Evolutionary conservation across 2,329 filamentous ascomycete genomes (phyloP), one percentile per base, ranked within the genome.

Genomic region (Monascus ruber): DNA sequence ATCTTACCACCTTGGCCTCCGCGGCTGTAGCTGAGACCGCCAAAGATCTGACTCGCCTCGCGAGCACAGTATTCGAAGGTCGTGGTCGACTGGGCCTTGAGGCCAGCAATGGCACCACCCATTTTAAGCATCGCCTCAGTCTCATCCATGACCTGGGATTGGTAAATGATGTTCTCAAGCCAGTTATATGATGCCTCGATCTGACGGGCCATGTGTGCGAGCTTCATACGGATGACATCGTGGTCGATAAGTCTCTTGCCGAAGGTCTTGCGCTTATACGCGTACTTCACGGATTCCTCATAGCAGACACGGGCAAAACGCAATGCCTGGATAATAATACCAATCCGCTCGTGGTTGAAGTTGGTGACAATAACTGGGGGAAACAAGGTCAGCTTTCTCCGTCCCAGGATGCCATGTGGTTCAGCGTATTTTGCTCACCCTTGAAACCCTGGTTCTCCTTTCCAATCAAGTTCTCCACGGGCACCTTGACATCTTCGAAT

Each of bases 311-410:
- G 87, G 33, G 85, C 81, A 76, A 98, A 96, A 56, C 91, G 87
- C 48, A 95, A 65, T 56, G 81, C 94, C 68, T 98, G 91, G 70
- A 96, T 96, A 68, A 96, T 88, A 66, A 98, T 96, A 46, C 91
- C 91, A 53, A 98, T 88, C 47, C 91, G 85, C 71, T 98, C 91
- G 73, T 96, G 91, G 76, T 96, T 96, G 74, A 95, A 95, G 75
- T 95, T 95, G 62, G 86, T 95, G 89, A 96, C 96, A 73, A 98
- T 89, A 59, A 94, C 87, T 76, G 43, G 17, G 33, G 17, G 24
- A 42, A 36, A 43, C 43, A n/a, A 31, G 10, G 8, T 39, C 27
- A 34, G 32, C 31, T 27, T 17, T 8, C 36, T 26, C 36, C 6
- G 27, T 6, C 27, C 4, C 17, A 29, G 24, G 35, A 28, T 3